Evolutionary conservation across 1,139 yeast genomes (phyloP).

Genomic region (Candida labiduridarum): DNA sequence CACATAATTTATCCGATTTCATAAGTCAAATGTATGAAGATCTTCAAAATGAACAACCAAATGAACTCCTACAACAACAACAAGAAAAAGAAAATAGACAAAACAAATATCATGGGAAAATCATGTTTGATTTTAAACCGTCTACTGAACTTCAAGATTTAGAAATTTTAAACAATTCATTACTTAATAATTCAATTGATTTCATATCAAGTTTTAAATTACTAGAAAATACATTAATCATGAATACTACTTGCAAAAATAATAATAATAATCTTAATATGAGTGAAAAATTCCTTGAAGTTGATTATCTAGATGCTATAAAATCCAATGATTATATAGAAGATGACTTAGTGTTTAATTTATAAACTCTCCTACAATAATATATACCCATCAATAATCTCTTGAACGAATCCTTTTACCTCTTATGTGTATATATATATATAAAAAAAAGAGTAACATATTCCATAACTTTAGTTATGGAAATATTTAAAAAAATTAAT

Average conservation of each 20-base stretch:
- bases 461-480: no score
- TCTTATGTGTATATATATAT: no score
- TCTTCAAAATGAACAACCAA: conserved; percentile 1
- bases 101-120: conserved; percentile 6
- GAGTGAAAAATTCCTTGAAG: neutral
- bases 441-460: no score
- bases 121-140: conserved; percentile 14
- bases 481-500: conserved; percentile 18
- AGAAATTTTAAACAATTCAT: conserved; percentile 16
- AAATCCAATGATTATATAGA: conserved; percentile 2
- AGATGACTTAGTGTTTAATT: conserved; percentile 2
- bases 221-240: conserved; percentile 6
- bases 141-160: conserved; percentile 28
- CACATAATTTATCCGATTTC: conserved; percentile 26
- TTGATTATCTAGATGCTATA: conserved; percentile 3
- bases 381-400: neutral
- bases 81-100: conserved; percentile 20
- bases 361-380: neutral
- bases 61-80: conserved; percentile 19
- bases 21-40: conserved; percentile 20
- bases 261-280: neutral
- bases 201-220: neutral
- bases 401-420: neutral
- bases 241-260: neutral
- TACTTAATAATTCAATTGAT: conserved; percentile 17